Evolutionary conservation across 371 early-diverging fungal genomes (phyloP), one percentile per base, ranked within the genome.

Genomic region (Mortierella sp.): DNA sequence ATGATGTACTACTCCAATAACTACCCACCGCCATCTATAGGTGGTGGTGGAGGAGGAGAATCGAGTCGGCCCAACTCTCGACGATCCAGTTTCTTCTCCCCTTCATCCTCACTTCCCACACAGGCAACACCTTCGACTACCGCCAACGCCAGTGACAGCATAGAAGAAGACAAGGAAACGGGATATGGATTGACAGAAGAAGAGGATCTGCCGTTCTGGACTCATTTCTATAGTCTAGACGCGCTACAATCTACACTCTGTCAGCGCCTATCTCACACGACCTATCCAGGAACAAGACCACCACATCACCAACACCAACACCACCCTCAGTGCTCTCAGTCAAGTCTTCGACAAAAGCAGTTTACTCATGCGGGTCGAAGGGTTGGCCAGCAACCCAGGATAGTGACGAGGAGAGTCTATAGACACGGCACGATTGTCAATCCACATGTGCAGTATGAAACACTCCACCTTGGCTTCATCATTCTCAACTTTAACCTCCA

Each of bases 51-150:
- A 3, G 55, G 55, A 31, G 74, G 74, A 4, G 74, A 66, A 34
- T 70, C 74, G 44, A 79, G 74, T 74, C 29, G 71, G 48, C 43
- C 79, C 19, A 71, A 48, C 53, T 79, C 79, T 9, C 67, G 74
- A 19, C 74, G 79, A 0, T 44, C 66, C 11, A 71, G 74, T 34
- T 24, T 70, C 66, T 29, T 64, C 26, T 7, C 64, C 1, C 40
- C 71, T 14, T 13, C 66, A 11, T 37, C 34, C 19, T 61, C 64
- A 44, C 58, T 39, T 24, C 31, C 61, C 7, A 47, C 31, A 11
- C 16, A 14, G 16, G 5, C 34, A 26, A 26, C 16, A 55, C 24
- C 31, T n/a, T n/a, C n/a, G n/a, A n/a, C n/a, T n/a, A 55, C 31
- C 26, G 16, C 16, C 31, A 31, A 5, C 31, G 6, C 26, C 26